These are phyloP conservation scores for Filobasidium floriforme DNA, from an alignment of 768 basidiomycete species.

Conservation along the genomic window DNA sequence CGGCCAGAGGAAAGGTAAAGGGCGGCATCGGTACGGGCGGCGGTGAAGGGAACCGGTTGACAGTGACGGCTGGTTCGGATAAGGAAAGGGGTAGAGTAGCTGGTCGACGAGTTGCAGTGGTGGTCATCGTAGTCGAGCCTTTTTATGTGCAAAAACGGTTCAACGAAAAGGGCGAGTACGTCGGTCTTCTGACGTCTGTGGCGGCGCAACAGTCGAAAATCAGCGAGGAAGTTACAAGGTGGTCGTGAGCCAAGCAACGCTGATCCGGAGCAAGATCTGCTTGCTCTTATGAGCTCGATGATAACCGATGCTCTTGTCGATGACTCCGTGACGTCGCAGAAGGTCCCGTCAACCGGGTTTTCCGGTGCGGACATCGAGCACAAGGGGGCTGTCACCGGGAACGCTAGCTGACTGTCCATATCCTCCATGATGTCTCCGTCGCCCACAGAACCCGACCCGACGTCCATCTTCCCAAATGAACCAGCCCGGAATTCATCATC, in stretches of 20 bases:
- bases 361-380: neutral
- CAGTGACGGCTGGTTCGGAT: neutral
- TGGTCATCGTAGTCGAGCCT: neutral
- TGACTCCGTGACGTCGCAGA: neutral
- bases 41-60: neutral
- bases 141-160: neutral
- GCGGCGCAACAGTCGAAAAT: too few relatives aligned
- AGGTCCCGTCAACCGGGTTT: neutral
- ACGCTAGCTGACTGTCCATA: slow-evolving; percentile 1
- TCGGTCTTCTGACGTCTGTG: too few relatives aligned
- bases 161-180: too few relatives aligned
- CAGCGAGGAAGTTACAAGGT: too few relatives aligned
- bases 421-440: neutral
- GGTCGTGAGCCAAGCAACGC: too few relatives aligned
- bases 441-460: too few relatives aligned
- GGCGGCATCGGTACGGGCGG: neutral
- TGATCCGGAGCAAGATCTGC: too few relatives aligned
- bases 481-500: too few relatives aligned
- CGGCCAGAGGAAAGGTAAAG: neutral
- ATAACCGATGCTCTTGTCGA: too few relatives aligned
- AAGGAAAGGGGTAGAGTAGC: neutral
- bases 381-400: neutral
- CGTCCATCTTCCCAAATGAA: too few relatives aligned
- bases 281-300: too few relatives aligned
- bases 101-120: neutral